Percentiles rank a stretch among this genome's conserved stretches.
Conservation (phyloP, 108 stramenopile species). For the Hondaea fermentalgiana region DNA sequence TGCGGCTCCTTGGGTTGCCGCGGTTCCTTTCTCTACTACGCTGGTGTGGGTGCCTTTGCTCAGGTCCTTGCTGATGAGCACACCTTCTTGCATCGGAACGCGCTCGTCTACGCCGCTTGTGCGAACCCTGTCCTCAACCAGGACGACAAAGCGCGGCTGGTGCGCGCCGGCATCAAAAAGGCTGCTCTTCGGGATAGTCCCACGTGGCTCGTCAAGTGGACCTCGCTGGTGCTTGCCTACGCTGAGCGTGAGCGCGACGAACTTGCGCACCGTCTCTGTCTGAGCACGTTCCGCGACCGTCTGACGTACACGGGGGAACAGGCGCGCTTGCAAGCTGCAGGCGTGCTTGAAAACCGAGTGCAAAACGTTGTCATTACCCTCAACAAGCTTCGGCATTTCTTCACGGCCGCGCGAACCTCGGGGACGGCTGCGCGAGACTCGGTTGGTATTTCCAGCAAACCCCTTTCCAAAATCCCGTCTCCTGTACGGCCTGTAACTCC, state of each 20-base stretch:
- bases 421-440: not conserved
- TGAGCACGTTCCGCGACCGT: not conserved
- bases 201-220: constrained; percentile 25
- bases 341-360: not conserved
- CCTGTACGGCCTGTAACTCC: not conserved
- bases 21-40: constrained; percentile 26
- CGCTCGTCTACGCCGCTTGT: not conserved
- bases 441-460: not conserved
- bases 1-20: constrained; percentile 24
- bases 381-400: not conserved
- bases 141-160: not conserved
- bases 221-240: not conserved
- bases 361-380: not conserved
- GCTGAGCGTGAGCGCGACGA: not conserved
- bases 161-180: constrained; percentile 16
- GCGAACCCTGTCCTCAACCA: not conserved
- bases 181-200: constrained; percentile 14
- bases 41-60: constrained; percentile 19
- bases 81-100: not conserved
- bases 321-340: not conserved
- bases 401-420: not conserved
- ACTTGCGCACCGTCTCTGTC: not conserved
- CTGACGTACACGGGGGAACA: not conserved
- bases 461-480: not conserved
- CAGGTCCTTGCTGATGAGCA: constrained; percentile 23